phyloP scores from a whole-genome alignment of 495 filamentous ascomycete genomes.

The Aspergillus bridgeri region DNA sequence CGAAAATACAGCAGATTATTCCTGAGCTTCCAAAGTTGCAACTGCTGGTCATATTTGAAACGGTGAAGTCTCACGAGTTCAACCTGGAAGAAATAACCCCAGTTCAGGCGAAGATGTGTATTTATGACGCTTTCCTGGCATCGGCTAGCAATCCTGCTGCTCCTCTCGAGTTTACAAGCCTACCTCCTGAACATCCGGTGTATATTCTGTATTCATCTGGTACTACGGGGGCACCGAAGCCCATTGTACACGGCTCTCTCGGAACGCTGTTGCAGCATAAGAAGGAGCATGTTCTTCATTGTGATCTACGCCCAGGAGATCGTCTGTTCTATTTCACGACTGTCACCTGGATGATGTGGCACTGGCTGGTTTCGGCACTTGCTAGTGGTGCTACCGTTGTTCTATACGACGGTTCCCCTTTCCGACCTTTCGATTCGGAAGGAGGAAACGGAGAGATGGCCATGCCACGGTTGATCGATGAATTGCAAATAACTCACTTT shows the following conservation, averaged over 20 bases:
- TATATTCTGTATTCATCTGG: slow-evolving; percentile 88
- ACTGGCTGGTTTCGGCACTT: slow-evolving; percentile 84
- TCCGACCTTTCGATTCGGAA: slow-evolving; percentile 56
- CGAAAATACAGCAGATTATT: slow-evolving; percentile 71
- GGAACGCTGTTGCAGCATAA: slow-evolving; percentile 91
- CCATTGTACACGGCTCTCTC: slow-evolving; percentile 84
- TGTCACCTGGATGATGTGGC: slow-evolving; percentile 97
- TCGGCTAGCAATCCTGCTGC: slow-evolving; percentile 38
- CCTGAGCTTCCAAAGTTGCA: slow-evolving; percentile 58
- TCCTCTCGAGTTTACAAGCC: slow-evolving; percentile 63
- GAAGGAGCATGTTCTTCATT: slow-evolving; percentile 86
- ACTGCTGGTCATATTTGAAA: slow-evolving; percentile 67
- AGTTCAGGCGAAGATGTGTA: slow-evolving; percentile 46
- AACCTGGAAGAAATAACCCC: slow-evolving; percentile 46
- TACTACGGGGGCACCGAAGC: slow-evolving; percentile 87
- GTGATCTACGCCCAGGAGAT: slow-evolving; percentile 63
- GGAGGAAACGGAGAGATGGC: slow-evolving; percentile 59
- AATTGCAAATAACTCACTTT: slow-evolving; percentile 79
- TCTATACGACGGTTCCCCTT: slow-evolving; percentile 87
- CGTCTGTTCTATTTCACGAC: slow-evolving; percentile 86
- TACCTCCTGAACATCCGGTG: slow-evolving; percentile 78
- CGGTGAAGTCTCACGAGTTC: slow-evolving; percentile 47
- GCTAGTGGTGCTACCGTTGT: slow-evolving; percentile 76
- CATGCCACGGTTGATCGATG: slow-evolving; percentile 66
- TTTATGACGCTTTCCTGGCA: slow-evolving; percentile 50